These are phyloP conservation scores for Mycena epipterygia DNA, from an alignment of 768 basidiomycete species.

Conservation along the genomic window DNA sequence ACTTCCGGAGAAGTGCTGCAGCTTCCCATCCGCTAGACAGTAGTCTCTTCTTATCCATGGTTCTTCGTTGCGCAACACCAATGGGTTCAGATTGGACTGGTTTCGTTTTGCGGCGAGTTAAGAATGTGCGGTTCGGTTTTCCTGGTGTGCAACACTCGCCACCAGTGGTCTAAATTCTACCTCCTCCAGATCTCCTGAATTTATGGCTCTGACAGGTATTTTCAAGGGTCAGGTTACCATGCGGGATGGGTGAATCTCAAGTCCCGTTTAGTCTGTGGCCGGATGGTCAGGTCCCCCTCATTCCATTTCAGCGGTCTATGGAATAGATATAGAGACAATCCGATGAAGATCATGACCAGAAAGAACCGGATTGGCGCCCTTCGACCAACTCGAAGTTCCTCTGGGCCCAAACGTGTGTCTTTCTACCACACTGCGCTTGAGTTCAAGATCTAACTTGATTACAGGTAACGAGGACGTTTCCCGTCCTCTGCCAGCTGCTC, in stretches of 20 bases:
- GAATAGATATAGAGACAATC: background rate
- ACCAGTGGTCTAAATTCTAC: background rate
- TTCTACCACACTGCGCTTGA: background rate
- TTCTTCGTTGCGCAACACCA: background rate
- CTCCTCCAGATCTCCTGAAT: constrained; percentile 3
- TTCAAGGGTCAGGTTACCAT: background rate
- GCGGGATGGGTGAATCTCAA: background rate
- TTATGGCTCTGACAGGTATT: constrained; percentile 6
- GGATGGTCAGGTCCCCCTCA: background rate
- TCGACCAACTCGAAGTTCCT: background rate
- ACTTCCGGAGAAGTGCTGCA: constrained; percentile 4
- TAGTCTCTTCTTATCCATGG: background rate
- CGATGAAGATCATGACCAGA: background rate
- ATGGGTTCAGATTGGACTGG: background rate
- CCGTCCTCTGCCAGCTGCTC: background rate
- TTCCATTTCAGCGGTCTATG: background rate
- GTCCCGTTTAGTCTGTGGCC: background rate
- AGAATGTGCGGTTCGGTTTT: constrained; percentile 7
- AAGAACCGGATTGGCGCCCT: background rate
- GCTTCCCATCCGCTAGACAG: constrained; percentile 1
- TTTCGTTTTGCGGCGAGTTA: constrained; percentile 5
- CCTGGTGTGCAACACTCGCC: constrained; percentile 3
- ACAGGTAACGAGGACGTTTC: background rate
- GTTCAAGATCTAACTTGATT: background rate
- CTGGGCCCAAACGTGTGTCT: background rate